phyloP scores from a whole-genome alignment of 352 stramenopile genomes.

The Blastocystis sp. region DNA sequence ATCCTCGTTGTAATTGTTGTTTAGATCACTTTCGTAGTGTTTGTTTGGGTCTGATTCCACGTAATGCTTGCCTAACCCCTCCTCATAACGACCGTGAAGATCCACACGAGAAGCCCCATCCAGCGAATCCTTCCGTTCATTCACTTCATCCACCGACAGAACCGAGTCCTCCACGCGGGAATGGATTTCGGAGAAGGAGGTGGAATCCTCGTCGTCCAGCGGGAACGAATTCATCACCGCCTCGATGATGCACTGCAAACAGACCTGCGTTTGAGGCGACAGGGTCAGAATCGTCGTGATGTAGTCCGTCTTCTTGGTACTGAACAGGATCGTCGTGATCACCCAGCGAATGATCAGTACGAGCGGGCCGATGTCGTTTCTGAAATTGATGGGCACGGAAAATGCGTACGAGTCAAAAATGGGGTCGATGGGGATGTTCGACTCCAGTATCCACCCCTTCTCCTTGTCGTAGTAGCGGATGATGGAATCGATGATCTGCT shows the following conservation, averaged over 20 bases:
- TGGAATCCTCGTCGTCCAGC: not conserved
- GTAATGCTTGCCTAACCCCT: too few species aligned
- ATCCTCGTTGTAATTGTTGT: not conserved
- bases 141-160: not conserved
- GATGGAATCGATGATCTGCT: constrained; percentile 32
- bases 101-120: too few species aligned
- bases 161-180: constrained; percentile 30
- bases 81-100: too few species aligned
- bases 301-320: constrained; percentile 24
- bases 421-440: constrained; percentile 29
- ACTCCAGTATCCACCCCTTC: constrained; percentile 42
- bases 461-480: constrained; percentile 19
- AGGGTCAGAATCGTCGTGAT: constrained; percentile 50
- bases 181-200: constrained; percentile 20
- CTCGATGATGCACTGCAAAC: constrained; percentile 60
- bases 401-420: constrained; percentile 28
- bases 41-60: too few species aligned
- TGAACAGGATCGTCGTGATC: constrained; percentile 67
- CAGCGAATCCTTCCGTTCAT: not conserved
- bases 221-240: constrained; percentile 50
- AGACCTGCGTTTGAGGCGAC: not conserved
- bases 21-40: too few species aligned
- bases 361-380: not conserved
- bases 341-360: constrained; percentile 58
- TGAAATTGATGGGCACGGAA: not conserved